Evolutionary conservation across 2,329 filamentous ascomycete genomes (phyloP), one percentile per base, ranked within the genome.

Genomic region (Helicocarpus griseus): DNA sequence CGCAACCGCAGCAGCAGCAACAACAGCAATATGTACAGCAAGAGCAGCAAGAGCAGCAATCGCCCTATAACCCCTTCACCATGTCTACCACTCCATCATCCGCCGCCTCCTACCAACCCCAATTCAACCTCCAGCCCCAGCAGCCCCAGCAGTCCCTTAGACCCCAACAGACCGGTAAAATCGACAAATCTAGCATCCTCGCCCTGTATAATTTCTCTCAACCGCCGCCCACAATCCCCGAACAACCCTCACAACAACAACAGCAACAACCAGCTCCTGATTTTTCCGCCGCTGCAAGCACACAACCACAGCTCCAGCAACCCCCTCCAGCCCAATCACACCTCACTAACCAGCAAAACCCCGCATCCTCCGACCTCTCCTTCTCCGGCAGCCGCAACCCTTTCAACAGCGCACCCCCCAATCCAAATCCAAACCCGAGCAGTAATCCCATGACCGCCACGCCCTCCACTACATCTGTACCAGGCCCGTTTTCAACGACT

Each of bases 131-230:
- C 13, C 43, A 52, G 33, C 49, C 53, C 24, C 56, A 59, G 40
- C 51, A 53, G n/a, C n/a, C n/a, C n/a, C n/a, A n/a, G 28, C 22
- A 41, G 26, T 49, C 60, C 33, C 59, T 71, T n/a, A 57, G 58
- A 26, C 57, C 68, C 4, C 73, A 74, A 56, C 63, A 64, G 40
- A 73, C 70, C 3, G 66, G 69, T 19, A 66, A 69, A 33, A 63
- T 74, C 53, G 70, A 75, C 53, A 76, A 74, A 57, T 68, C 65
- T 35, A 70, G 67, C 48, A 75, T 75, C 44, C 63, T 75, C 33
- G 68, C 73, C 13, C 61, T 75, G 11, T 75, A 74, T 56, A 73
- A 70, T 50, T 65, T 74, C 49, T 68, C 71, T 13, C 63, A 67
- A 17, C 57, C 67, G 7, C 61, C 65, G 51, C 60, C 68, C 38